Base-by-base conservation (phyloP, 345 rosid species). In the Nasturtium officinale region DNA sequence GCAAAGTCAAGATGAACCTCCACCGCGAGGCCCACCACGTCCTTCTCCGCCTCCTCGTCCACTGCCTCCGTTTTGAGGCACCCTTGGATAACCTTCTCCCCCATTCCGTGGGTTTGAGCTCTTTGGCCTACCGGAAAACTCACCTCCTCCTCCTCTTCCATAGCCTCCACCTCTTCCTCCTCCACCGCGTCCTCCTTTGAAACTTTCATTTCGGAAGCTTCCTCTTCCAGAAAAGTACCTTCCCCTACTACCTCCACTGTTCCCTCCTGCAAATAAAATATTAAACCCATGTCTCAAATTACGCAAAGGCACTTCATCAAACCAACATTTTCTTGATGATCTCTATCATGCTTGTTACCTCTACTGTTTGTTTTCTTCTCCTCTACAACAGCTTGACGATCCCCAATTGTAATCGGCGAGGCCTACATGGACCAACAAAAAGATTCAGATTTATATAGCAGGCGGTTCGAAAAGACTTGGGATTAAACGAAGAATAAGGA, bases 281-380 rank as follows among this genome's bases (percentile, higher is more conserved):
- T 20, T 0, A 65, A 48, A 25, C 3, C 18, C 50, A 50, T 21
- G 43, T 42, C 66, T 66, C 43, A 52, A 8, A 21, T 42, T 30
- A 65, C 55, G 40, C 10, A 30, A 20, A 15, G 23, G 11, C 58
- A 18, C 30, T 55, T 6, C 72, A 80, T 0, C 3, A 69, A 53
- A 61, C 56, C 65, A 75, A 10, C 25, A 23, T 76, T 51, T 56
- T 80, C 78, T 62, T 80, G 70, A 33, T 15, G 56, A 50, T 3
- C 53, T 48, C 52, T 67, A 81, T 54, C 54, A 61, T 54, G n/a
- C 29, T 28, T 61, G 10, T 81, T 75, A 83, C 98, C 96, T 82
- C 87, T 86, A 67, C 79, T 75, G 25, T 82, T 85, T 35, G 87
- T 79, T 83, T 86, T 87, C 85, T 92, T 92, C 84, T 81, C 83